phyloP scores from a whole-genome alignment of 176 grass and related monocot species.

The Carex scoparia region DNA sequence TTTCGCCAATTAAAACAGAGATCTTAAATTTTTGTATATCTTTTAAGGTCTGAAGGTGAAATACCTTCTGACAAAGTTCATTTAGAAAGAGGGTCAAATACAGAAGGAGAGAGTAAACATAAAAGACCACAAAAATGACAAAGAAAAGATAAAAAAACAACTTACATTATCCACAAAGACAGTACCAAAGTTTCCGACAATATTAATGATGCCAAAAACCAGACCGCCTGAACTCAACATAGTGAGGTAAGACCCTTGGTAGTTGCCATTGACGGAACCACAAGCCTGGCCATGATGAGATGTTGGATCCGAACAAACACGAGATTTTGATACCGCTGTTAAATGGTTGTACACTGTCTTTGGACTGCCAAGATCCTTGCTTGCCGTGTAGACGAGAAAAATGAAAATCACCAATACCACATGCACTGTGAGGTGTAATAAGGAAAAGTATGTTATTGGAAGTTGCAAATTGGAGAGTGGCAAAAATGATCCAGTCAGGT shows the following conservation, averaged over 20 bases:
- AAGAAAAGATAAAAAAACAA: background rate
- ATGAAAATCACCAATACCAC: slow-evolving; percentile 62
- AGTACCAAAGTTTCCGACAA: slow-evolving; percentile 68
- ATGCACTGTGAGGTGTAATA: slow-evolving; percentile 38
- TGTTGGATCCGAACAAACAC: slow-evolving; percentile 41
- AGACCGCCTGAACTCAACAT: slow-evolving; percentile 77
- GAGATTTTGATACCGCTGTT: slow-evolving; percentile 29
- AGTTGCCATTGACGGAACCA: slow-evolving; percentile 61
- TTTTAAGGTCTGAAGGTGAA: background rate
- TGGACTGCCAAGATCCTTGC: slow-evolving; percentile 52
- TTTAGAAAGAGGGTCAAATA: background rate
- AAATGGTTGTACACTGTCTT: slow-evolving; percentile 54
- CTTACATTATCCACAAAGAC: slow-evolving; percentile 78
- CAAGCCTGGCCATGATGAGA: slow-evolving; percentile 50
- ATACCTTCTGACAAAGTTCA: background rate
- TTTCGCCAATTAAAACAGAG: background rate
- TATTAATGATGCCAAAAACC: slow-evolving; percentile 79
- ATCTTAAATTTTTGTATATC: background rate
- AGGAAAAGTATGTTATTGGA: background rate
- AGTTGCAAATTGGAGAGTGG: background rate
- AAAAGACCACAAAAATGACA: background rate
- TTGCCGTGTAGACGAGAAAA: slow-evolving; percentile 58
- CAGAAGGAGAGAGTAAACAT: background rate
- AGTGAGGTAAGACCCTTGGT: slow-evolving; percentile 66
- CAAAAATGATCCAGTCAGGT: background rate